A percentile compares a stretch with the other conserved stretches of the same genome.
phyloP scores from a whole-genome alignment of 2,329 filamentous ascomycete genomes.

The Fusarium napiforme region DNA sequence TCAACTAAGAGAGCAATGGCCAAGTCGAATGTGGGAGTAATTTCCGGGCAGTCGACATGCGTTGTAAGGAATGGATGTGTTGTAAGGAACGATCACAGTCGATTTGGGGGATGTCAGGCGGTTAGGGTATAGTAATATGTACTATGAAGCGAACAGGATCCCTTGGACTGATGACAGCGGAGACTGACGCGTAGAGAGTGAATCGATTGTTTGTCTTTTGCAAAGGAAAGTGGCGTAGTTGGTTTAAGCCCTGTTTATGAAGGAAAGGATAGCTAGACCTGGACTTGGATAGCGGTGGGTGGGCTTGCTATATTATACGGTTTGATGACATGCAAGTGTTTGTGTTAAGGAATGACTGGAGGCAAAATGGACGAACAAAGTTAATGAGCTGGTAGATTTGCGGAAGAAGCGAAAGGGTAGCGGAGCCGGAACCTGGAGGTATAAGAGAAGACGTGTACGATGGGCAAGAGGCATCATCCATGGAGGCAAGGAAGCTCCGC shows the following conservation, averaged over 20 bases:
- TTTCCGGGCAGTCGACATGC: slow-evolving; percentile 45
- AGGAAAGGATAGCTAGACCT: slow-evolving; percentile 29
- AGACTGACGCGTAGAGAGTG: slow-evolving; percentile 27
- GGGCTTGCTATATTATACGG: slow-evolving; percentile 41
- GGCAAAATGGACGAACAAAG: slow-evolving; percentile 36
- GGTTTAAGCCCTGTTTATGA: slow-evolving; percentile 31
- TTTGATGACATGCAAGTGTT: slow-evolving; percentile 34
- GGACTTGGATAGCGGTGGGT: slow-evolving; percentile 22
- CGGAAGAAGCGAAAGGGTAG: slow-evolving; percentile 42
- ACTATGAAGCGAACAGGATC: slow-evolving; percentile 34
- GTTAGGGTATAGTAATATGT: slow-evolving; percentile 37
- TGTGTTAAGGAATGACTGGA: slow-evolving; percentile 46
- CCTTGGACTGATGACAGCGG: slow-evolving; percentile 26
- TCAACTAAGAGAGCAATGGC: slow-evolving; percentile 46
- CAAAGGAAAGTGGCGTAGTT: slow-evolving; percentile 44
- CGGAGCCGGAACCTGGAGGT: slow-evolving; percentile 47
- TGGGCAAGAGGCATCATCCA: slow-evolving; percentile 46
- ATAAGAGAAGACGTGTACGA: slow-evolving; percentile 47
- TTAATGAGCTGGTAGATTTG: slow-evolving; percentile 40
- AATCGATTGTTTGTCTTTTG: slow-evolving; percentile 21
- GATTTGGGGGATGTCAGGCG: slow-evolving; percentile 27
- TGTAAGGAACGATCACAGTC: slow-evolving; percentile 38
- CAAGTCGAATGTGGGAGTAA: slow-evolving; percentile 46
- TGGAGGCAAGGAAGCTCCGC: slow-evolving; percentile 40
- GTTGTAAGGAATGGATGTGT: slow-evolving; percentile 38